phyloP scores from a whole-genome alignment of 345 rosid genomes.

The Eucalyptus shirleyi region DNA sequence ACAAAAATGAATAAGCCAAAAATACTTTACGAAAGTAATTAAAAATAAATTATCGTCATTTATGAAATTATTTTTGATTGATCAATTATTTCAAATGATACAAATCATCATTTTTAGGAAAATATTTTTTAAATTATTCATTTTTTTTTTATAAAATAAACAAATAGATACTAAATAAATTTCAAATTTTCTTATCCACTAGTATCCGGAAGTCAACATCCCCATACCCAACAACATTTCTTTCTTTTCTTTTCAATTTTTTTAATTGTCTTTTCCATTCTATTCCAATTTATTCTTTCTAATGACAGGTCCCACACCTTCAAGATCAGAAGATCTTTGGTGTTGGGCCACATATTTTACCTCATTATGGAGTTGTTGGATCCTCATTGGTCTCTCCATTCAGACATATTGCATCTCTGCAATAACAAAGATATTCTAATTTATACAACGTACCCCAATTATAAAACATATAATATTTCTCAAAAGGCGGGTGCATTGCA shows the following conservation, averaged over 20 bases:
- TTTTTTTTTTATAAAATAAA: not conserved
- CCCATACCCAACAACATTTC: not conserved
- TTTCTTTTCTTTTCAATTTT: not conserved
- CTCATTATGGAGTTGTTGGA: not conserved
- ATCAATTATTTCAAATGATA: not conserved
- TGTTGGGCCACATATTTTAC: not conserved
- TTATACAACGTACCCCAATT: not conserved
- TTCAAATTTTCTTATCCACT: not conserved
- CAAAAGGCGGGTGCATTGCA: not conserved
- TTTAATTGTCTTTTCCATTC: accelerated
- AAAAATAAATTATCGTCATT: not conserved
- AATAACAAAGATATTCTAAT: not conserved
- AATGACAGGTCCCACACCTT: not conserved
- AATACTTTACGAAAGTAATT: not conserved
- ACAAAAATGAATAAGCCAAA: not conserved
- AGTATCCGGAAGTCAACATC: not conserved
- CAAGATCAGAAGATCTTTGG: not conserved
- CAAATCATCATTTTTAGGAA: accelerated
- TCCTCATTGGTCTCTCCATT: not conserved
- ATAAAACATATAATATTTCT: not conserved
- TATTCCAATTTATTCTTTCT: not conserved
- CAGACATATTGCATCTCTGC: not conserved
- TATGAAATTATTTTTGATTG: accelerated
- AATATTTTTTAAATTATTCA: not conserved
- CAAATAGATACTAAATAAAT: not conserved